phyloP scores from a whole-genome alignment of 2,329 filamentous ascomycete genomes.

The Cryphonectria parasitica region DNA sequence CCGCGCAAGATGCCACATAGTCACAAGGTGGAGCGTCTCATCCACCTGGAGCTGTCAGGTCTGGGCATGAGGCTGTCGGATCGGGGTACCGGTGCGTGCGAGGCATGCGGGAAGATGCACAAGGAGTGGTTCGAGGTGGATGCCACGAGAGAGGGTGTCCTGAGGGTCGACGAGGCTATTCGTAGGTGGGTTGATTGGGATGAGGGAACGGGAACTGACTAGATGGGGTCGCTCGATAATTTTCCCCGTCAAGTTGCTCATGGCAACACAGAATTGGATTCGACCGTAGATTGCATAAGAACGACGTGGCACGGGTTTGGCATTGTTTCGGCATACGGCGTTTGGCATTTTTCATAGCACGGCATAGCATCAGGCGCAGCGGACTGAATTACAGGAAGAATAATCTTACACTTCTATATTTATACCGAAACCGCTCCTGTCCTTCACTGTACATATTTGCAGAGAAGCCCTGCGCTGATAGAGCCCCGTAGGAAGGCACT shows the following conservation, averaged over 20 bases:
- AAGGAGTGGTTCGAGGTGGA: slow-evolving; percentile 95
- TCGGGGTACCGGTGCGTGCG: slow-evolving; percentile 59
- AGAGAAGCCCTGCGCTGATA: too few relatives aligned
- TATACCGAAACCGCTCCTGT: neutral
- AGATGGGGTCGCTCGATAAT: neutral
- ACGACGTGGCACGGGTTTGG: neutral
- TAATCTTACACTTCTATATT: neutral
- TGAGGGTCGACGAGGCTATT: slow-evolving; percentile 66
- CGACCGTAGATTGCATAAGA: slow-evolving; percentile 40
- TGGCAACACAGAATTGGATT: slow-evolving; percentile 3
- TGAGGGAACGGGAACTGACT: slow-evolving; percentile 45
- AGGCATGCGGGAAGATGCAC: slow-evolving; percentile 81
- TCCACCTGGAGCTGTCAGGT: slow-evolving; percentile 84
- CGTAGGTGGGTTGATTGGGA: slow-evolving; percentile 88
- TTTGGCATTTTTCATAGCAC: neutral
- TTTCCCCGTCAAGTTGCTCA: neutral
- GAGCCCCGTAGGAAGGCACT: neutral
- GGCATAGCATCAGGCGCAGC: neutral
- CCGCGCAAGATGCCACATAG: slow-evolving; percentile 80
- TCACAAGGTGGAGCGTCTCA: slow-evolving; percentile 84
- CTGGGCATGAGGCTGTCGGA: slow-evolving; percentile 58
- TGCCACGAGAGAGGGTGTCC: slow-evolving; percentile 26
- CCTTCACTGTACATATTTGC: neutral
- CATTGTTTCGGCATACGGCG: neutral
- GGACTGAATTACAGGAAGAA: neutral